Evolutionary conservation across 108 stramenopile species (phyloP).

Genomic region (Ochromonas danica): DNA sequence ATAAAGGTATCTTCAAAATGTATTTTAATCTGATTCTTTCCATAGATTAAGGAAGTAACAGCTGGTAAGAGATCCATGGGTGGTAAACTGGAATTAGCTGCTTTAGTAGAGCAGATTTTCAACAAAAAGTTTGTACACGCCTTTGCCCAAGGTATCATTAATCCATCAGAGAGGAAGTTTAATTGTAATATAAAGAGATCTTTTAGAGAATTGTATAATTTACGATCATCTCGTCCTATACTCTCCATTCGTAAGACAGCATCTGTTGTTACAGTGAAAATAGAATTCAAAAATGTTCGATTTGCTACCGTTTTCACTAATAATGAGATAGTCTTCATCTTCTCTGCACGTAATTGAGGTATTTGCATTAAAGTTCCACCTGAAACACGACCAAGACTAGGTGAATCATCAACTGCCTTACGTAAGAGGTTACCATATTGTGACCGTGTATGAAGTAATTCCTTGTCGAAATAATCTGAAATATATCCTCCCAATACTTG

Average conservation of each 20-base stretch:
- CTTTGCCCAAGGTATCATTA: constrained; percentile 26
- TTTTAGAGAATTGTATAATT: neutral
- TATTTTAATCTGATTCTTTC: neutral
- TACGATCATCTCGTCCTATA: constrained; percentile 27
- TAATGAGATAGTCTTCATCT: neutral
- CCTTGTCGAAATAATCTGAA: constrained; percentile 29
- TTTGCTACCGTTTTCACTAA: neutral
- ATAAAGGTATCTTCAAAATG: neutral
- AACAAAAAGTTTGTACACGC: neutral
- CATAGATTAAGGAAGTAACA: neutral
- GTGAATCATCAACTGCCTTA: neutral
- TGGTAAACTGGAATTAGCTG: neutral
- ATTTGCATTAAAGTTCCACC: neutral
- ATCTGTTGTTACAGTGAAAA: constrained; percentile 20
- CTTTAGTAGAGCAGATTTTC: neutral
- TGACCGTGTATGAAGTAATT: neutral
- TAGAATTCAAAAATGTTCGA: neutral
- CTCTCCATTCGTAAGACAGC: constrained; percentile 18
- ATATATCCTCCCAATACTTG: constrained; percentile 20
- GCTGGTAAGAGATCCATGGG: neutral
- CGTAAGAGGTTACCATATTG: constrained; percentile 7
- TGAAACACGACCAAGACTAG: neutral
- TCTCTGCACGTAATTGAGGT: neutral
- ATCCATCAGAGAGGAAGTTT: constrained; percentile 1
- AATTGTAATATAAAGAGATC: constrained; percentile 24